Conservation (phyloP, 2,329 filamentous ascomycete species). For the Xylaria sp. region DNA sequence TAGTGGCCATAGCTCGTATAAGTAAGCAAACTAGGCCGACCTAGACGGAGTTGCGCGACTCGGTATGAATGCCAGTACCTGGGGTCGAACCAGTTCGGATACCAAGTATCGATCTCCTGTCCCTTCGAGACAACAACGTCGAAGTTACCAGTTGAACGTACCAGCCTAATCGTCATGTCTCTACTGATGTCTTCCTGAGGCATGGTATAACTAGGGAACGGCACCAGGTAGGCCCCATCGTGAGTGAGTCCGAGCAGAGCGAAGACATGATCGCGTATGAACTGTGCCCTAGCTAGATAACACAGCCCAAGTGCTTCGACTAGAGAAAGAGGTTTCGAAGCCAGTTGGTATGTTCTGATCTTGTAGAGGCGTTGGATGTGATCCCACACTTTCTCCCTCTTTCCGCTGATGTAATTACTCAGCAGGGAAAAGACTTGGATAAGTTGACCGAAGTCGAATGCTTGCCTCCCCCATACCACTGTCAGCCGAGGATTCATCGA, state of each 20-base stretch:
- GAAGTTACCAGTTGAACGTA: slow-evolving; percentile 33
- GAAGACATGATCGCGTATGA: slow-evolving; percentile 32
- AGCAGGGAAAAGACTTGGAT: slow-evolving; percentile 22
- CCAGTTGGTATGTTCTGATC: slow-evolving; percentile 32
- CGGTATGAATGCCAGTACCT: slow-evolving; percentile 30
- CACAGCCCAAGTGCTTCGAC: slow-evolving; percentile 33
- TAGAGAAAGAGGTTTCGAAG: slow-evolving; percentile 33
- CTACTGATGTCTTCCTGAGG: slow-evolving; percentile 31
- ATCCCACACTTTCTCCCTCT: slow-evolving; percentile 25
- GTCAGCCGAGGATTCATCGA: slow-evolving; percentile 32
- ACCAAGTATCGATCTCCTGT: slow-evolving; percentile 29
- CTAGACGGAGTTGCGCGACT: slow-evolving; percentile 21
- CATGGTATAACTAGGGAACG: slow-evolving; percentile 34
- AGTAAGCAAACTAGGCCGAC: slow-evolving; percentile 19
- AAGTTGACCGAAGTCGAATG: slow-evolving; percentile 33
- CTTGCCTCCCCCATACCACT: slow-evolving; percentile 33
- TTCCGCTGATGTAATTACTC: slow-evolving; percentile 21
- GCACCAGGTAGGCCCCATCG: slow-evolving; percentile 34
- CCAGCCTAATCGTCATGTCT: slow-evolving; percentile 35
- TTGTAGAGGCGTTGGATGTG: slow-evolving; percentile 34
- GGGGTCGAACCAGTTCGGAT: slow-evolving; percentile 37
- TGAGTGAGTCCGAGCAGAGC: slow-evolving; percentile 37
- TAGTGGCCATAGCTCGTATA: slow-evolving; percentile 34
- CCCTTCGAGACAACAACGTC: slow-evolving; percentile 32
- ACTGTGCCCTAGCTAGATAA: slow-evolving; percentile 29